Evolutionary conservation across 1,284 basidiomycete species (phyloP), one percentile per base, ranked within the genome.

Genomic region (Pyrrhoderma noxium): DNA sequence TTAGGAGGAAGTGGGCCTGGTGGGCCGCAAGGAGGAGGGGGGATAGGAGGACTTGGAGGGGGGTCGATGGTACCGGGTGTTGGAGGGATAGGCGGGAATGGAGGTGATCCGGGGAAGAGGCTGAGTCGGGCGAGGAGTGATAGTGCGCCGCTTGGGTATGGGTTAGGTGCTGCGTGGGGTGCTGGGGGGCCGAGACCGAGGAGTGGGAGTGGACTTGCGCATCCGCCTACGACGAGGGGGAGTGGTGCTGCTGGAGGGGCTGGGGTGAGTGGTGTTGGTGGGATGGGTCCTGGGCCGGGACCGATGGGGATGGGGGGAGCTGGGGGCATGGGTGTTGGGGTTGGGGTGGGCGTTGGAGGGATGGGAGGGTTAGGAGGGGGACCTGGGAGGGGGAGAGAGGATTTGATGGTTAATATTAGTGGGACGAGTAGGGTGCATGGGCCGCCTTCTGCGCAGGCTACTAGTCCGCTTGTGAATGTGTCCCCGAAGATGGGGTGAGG

Each of bases 41-140:
- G n/a, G n/a, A n/a, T n/a, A n/a, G n/a, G n/a, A n/a, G n/a, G n/a
- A n/a, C n/a, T n/a, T n/a, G 27, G 27, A 31, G 11, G 7, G 27
- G 27, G 27, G 11, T 31, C 27, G 11, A 31, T 11, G 11, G 27
- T 31, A 11, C 27, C 27, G 27, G 27, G 27, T 5, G 27, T 11
- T 5, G 27, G 5, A 11, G 27, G 27, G 27, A 11, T 31, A n/a
- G 27, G 37, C 63, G 64, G 7, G 65, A 60, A 44, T 65, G 47
- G 65, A 7, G 38, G 38, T 31, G 27, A 40, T 13, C 39, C 47
- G 16, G 39, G 47, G 11, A 66, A 67, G 60, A 68, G 68, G 53
- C 57, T 67, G n/a, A 63, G 66, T 35, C 67, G 74, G n/a, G 72
- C 72, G 31, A 62, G 74, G 36, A 74, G 72, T 60, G 74, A 76